Evolutionary conservation across 176 grass and related monocot genomes (phyloP).

Genomic region (Phoenix roebelenii): DNA sequence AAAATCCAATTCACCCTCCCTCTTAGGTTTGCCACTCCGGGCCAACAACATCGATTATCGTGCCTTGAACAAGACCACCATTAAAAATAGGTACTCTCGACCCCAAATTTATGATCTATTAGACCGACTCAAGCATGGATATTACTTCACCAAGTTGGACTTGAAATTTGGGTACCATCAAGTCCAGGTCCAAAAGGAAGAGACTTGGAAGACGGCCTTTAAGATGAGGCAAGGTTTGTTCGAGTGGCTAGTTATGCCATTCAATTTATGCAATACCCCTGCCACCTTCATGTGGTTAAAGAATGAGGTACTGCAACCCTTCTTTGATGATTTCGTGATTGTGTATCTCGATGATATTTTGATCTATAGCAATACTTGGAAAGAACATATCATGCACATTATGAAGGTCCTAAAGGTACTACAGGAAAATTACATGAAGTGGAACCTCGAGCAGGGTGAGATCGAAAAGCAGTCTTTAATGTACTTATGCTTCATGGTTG

Average conservation of each 20-base stretch:
- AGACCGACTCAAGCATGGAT: neutral
- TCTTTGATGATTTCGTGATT: neutral
- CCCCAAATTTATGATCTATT: too few relatives aligned
- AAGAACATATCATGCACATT: neutral
- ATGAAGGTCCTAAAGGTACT: neutral
- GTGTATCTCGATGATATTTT: constrained; percentile 16
- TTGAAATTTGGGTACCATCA: constrained; percentile 17
- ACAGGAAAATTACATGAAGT: too few relatives aligned
- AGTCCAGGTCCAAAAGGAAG: constrained; percentile 4
- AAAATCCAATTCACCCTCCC: too few relatives aligned
- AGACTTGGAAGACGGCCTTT: constrained; percentile 10
- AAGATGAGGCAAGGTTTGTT: constrained; percentile 14
- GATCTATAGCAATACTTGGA: neutral
- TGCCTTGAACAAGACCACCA: too few relatives aligned
- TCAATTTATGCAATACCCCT: constrained; percentile 16
- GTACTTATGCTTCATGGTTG: constrained; percentile 1
- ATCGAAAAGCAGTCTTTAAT: neutral
- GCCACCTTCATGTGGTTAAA: constrained; percentile 11
- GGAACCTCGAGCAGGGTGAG: neutral
- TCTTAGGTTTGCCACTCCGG: too few relatives aligned
- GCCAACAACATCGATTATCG: too few relatives aligned
- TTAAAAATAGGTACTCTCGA: too few relatives aligned
- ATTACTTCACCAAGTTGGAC: constrained; percentile 13
- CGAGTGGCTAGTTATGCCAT: constrained; percentile 13
- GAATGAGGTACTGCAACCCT: neutral